Percentiles rank a stretch among this genome's conserved stretches.
phyloP scores from a whole-genome alignment of 805 yeast species.

The Yamadazyma paraphyllophila region DNA sequence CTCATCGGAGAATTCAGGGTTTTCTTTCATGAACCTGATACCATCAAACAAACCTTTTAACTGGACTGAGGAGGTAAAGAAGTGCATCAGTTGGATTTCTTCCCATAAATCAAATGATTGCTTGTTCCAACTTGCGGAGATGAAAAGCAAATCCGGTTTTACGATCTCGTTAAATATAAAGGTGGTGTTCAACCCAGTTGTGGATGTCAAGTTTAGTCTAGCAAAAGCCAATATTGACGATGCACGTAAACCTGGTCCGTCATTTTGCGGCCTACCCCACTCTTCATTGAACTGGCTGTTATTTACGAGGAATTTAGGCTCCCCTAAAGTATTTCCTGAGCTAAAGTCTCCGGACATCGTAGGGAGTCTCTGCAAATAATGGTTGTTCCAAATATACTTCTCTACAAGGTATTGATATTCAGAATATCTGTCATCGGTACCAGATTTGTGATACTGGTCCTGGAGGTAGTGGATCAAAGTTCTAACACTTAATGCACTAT shows the following conservation, averaged over 20 bases:
- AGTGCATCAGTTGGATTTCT: constrained; percentile 71
- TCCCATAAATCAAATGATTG: constrained; percentile 92
- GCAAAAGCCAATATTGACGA: constrained; percentile 61
- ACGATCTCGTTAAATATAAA: constrained; percentile 52
- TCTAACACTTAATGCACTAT: constrained; percentile 76
- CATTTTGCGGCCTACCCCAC: constrained; percentile 97
- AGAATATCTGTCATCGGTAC: constrained; percentile 1
- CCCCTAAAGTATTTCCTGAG: constrained; percentile 73
- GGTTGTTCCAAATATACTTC: constrained; percentile 60
- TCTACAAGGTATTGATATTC: constrained; percentile 37
- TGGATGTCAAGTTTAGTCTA: constrained; percentile 19
- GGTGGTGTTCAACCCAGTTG: constrained; percentile 16
- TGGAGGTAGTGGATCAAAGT: constrained; percentile 57
- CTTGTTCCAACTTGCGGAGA: constrained; percentile 57
- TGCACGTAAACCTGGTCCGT: constrained; percentile 86
- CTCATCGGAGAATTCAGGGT: constrained; percentile 16
- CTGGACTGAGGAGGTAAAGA: constrained; percentile 77
- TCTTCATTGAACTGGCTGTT: constrained; percentile 56
- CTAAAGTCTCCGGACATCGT: constrained; percentile 49
- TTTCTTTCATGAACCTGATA: constrained; percentile 30
- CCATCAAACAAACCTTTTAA: constrained; percentile 64
- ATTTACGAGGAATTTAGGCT: constrained; percentile 79
- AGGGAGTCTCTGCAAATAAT: constrained; percentile 57
- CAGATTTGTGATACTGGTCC: constrained; percentile 25
- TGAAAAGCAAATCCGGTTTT: constrained; percentile 68